Percentiles rank a stretch among this genome's conserved stretches.
Conservation (phyloP, 805 yeast species). For the Barnettozyma salicaria region DNA sequence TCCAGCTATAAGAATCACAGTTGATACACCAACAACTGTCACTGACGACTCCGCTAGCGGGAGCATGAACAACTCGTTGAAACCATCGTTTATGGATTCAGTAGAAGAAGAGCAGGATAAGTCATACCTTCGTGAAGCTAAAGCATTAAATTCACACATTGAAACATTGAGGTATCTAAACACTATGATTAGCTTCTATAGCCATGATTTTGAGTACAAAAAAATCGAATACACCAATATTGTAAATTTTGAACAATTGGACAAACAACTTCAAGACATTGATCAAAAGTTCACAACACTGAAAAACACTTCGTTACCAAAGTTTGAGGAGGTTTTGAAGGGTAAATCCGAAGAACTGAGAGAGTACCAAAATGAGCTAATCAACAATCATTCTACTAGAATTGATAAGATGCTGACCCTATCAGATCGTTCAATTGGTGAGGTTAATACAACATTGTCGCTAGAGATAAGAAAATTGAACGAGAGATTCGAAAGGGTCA, state of each 20-base stretch:
- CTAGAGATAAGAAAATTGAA: conserved; percentile 50
- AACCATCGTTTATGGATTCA: conserved; percentile 8
- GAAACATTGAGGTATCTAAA: conserved; percentile 7
- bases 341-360: conserved; percentile 19
- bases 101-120: conserved; percentile 26
- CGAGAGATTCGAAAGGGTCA: conserved; percentile 42
- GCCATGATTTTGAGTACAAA: conserved; percentile 19
- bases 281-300: conserved; percentile 5
- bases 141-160: conserved; percentile 10
- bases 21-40: conserved; percentile 4
- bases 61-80: conserved; percentile 3
- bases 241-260: conserved; percentile 12
- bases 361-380: conserved; percentile 16
- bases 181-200: conserved; percentile 14
- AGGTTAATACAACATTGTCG: conserved; percentile 64
- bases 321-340: conserved; percentile 13
- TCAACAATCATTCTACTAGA: conserved; percentile 36
- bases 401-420: conserved; percentile 56
- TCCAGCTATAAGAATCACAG: conserved; percentile 4
- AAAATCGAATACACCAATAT: conserved; percentile 11
- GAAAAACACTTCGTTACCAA: conserved; percentile 4
- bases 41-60: neutral
- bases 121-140: no score
- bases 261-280: conserved; percentile 7
- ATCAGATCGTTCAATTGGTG: conserved; percentile 66